phyloP scores from a whole-genome alignment of 140 eudicot species.

The Ambrosia hybrid region DNA sequence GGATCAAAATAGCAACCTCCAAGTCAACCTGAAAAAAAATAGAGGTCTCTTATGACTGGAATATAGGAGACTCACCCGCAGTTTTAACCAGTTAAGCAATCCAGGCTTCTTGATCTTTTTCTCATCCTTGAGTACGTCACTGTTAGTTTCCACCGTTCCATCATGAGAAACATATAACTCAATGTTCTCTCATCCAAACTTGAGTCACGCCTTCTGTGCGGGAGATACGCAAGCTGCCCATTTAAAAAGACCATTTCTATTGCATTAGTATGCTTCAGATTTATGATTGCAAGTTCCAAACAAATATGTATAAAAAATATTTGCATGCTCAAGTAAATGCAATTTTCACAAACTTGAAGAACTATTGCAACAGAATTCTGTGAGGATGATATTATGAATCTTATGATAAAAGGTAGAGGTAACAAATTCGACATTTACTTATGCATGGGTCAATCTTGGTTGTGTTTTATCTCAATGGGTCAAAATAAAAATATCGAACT shows the following conservation, averaged over 20 bases:
- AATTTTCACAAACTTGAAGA: constrained; percentile 12
- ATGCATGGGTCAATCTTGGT: background rate
- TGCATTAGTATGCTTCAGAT: constrained; percentile 3
- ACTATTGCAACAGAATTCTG: background rate
- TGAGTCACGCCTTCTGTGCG: constrained; percentile 74
- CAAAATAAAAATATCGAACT: background rate
- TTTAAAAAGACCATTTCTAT: background rate
- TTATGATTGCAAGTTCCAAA: constrained; percentile 14
- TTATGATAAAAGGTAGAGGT: constrained; percentile 7
- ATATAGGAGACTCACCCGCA: constrained; percentile 53
- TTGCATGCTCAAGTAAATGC: constrained; percentile 12
- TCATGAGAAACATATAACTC: constrained; percentile 66
- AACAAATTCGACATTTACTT: background rate
- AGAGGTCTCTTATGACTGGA: background rate
- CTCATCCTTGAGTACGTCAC: constrained; percentile 60
- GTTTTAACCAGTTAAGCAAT: constrained; percentile 82
- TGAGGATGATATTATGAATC: constrained; percentile 13
- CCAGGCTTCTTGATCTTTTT: constrained; percentile 76
- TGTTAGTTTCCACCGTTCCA: constrained; percentile 51
- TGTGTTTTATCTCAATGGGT: background rate
- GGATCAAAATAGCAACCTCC: background rate
- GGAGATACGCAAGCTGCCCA: constrained; percentile 90
- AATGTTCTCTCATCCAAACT: constrained; percentile 70
- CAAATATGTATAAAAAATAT: background rate
- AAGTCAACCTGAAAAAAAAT: background rate